Percentiles rank a stretch among this genome's conserved stretches.
phyloP scores from a whole-genome alignment of 371 early-diverging fungal species.

The Funneliformis caledonium region DNA sequence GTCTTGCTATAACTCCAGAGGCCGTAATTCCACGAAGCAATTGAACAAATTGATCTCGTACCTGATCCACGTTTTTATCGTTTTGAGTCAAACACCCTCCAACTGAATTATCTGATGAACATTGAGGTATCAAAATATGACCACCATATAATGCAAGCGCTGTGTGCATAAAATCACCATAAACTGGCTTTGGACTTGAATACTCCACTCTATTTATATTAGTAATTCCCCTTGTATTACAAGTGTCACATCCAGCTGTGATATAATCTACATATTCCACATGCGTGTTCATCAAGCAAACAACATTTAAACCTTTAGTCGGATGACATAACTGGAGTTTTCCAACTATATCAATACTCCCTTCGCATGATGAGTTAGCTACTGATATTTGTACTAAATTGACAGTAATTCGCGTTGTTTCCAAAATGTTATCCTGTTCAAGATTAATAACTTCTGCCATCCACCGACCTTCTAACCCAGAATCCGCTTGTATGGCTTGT shows the following conservation, averaged over 20 bases:
- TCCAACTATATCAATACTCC: background rate
- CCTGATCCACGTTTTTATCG: background rate
- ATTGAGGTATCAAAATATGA: background rate
- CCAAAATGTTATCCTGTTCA: background rate
- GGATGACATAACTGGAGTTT: background rate
- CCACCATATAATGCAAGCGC: constrained; percentile 1
- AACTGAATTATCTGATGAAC: background rate
- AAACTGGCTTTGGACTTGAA: background rate
- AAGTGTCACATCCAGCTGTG: background rate
- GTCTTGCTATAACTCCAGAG: background rate
- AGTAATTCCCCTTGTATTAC: background rate
- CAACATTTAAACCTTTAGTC: background rate
- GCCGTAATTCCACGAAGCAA: background rate
- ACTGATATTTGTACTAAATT: background rate
- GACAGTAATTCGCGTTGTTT: background rate
- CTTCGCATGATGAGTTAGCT: background rate
- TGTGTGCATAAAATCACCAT: background rate
- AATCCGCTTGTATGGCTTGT: background rate
- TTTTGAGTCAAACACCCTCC: background rate
- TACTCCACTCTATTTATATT: background rate
- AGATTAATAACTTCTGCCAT: constrained; percentile 1
- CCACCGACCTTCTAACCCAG: background rate
- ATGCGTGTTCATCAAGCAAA: background rate
- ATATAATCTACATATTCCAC: background rate
- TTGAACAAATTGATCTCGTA: background rate